Evolutionary conservation across 1,284 basidiomycete species (phyloP).

Genomic region (Lentinula novae-zelandiae): DNA sequence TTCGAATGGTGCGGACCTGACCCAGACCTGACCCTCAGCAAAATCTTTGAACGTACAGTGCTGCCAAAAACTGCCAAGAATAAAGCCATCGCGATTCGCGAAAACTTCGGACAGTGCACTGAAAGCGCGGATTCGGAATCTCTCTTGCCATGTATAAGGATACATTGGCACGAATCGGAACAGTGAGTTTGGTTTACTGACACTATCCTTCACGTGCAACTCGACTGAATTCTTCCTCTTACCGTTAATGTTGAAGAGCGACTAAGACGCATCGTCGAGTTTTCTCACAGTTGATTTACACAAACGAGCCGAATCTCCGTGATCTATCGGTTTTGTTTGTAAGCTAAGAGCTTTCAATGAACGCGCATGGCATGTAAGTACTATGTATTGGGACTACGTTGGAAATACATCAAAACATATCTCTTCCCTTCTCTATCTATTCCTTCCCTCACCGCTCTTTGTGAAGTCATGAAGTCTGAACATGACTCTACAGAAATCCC

Average conservation of each 20-base stretch:
- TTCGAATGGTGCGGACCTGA: too few species aligned
- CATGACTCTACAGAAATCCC: not conserved
- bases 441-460: not conserved
- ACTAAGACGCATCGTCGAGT: not conserved
- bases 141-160: too few species aligned
- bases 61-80: not conserved
- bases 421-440: not conserved
- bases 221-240: not conserved
- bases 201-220: not conserved
- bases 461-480: conserved; percentile 2
- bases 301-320: conserved; percentile 5
- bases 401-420: not conserved
- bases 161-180: not conserved
- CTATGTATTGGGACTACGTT: not conserved
- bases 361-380: not conserved
- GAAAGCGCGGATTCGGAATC: not conserved
- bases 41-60: too few species aligned
- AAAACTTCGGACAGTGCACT: not conserved
- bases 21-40: too few species aligned
- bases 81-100: not conserved
- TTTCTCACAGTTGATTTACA: not conserved
- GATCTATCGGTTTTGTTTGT: conserved; percentile 1
- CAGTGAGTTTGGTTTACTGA: not conserved
- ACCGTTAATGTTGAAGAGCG: not conserved
- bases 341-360: not conserved